These are phyloP conservation scores for Chaetomium cochliodes DNA, from an alignment of 495 filamentous ascomycete species.

Conservation along the genomic window DNA sequence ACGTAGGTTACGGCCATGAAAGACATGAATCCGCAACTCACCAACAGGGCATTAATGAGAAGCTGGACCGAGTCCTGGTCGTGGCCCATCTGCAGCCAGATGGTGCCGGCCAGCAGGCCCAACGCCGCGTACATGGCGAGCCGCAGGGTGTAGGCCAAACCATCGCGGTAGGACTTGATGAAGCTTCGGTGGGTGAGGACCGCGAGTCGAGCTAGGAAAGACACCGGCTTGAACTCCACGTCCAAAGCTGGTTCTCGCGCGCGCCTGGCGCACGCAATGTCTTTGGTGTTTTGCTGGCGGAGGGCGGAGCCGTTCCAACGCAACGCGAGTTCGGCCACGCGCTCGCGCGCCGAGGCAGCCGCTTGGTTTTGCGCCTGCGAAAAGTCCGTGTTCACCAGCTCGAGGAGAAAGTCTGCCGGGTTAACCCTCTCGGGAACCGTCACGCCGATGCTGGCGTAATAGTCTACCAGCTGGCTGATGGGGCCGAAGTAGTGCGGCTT, in stretches of 20 bases:
- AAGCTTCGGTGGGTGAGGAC: not conserved
- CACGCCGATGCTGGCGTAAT: not conserved
- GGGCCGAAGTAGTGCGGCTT: not conserved
- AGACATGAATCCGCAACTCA: not conserved
- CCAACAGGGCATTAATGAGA: not conserved
- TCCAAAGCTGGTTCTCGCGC: not conserved
- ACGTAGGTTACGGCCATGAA: not conserved
- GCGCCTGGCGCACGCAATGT: not conserved
- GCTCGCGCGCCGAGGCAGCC: not conserved
- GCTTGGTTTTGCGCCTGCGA: not conserved
- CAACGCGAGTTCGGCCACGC: not conserved
- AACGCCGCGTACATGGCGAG: not conserved
- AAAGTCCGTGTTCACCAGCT: constrained; percentile 2
- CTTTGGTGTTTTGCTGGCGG: not conserved
- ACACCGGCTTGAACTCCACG: not conserved
- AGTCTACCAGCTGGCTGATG: not conserved
- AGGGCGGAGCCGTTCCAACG: not conserved
- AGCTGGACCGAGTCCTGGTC: not conserved
- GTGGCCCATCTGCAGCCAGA: not conserved
- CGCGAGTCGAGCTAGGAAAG: not conserved
- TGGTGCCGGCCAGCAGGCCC: not conserved
- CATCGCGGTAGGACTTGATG: constrained; percentile 1
- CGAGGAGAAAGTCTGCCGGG: not conserved
- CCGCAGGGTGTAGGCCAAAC: not conserved
- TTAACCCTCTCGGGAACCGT: not conserved